phyloP scores from a whole-genome alignment of 495 filamentous ascomycete genomes.

The Tuber borchii region DNA sequence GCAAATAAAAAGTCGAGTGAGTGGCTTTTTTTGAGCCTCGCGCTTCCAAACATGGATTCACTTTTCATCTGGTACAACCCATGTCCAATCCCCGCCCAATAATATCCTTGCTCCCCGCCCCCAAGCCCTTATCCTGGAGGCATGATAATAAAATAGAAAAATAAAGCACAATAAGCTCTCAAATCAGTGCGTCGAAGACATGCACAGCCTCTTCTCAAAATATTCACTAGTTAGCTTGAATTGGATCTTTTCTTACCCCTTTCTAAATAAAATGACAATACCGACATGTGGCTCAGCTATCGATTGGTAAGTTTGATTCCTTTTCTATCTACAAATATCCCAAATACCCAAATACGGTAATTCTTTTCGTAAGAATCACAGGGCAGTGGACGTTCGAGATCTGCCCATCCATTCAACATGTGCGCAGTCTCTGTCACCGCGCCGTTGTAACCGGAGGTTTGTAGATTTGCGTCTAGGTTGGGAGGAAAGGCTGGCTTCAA shows the following conservation, averaged over 20 bases:
- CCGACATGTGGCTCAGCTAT: background rate
- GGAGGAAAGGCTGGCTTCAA: background rate
- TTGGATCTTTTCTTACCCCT: background rate
- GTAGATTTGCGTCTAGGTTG: background rate
- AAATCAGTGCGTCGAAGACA: background rate
- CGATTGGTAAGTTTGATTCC: background rate
- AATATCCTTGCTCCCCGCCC: background rate
- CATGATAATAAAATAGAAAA: background rate
- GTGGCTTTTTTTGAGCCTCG: slow-evolving; percentile 26
- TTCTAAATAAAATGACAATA: background rate
- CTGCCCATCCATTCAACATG: background rate
- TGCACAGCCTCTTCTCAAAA: background rate
- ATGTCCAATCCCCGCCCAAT: background rate
- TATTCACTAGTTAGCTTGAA: background rate
- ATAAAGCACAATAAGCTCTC: background rate
- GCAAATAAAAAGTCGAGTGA: background rate
- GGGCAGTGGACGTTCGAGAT: background rate
- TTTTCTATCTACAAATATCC: background rate
- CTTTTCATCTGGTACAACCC: background rate
- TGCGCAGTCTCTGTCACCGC: background rate
- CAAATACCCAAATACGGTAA: background rate
- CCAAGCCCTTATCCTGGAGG: background rate
- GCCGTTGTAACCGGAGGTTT: background rate
- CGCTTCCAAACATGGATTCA: background rate
- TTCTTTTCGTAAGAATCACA: background rate